These are phyloP conservation scores for Apiospora sp. DNA, from an alignment of 2,329 filamentous ascomycete genomes.

Conservation along the genomic window DNA sequence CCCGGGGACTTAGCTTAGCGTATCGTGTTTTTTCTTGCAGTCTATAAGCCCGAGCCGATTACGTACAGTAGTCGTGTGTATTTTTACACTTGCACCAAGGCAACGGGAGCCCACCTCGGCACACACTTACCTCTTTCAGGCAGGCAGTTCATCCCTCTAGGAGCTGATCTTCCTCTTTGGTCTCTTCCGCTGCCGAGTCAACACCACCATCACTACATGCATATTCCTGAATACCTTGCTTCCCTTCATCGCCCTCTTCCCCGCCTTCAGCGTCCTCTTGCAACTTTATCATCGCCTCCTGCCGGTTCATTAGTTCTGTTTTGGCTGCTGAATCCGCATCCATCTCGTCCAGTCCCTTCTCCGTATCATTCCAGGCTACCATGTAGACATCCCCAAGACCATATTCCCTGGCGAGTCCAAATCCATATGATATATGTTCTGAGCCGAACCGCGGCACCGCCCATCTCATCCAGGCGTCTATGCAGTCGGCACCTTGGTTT, in stretches of 20 bases:
- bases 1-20: background rate
- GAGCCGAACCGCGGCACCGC: background rate
- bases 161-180: background rate
- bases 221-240: background rate
- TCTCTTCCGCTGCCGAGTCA: background rate
- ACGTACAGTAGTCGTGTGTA: constrained; percentile 1
- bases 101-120: background rate
- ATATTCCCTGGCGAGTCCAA: background rate
- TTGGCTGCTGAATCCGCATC: background rate
- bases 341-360: background rate
- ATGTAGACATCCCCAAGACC: constrained; percentile 1
- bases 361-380: background rate
- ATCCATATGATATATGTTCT: background rate
- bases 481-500: background rate
- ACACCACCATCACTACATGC: background rate
- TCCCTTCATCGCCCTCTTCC: background rate
- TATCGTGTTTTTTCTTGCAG: background rate
- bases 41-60: background rate
- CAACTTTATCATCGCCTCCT: background rate
- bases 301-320: background rate
- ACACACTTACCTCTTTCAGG: constrained; percentile 3
- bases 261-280: background rate
- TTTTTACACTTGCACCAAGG: background rate
- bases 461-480: constrained; percentile 17
- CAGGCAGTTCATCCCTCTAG: background rate